phyloP scores from a whole-genome alignment of 2,329 filamentous ascomycete species.

The Cladophialophora carrionii region DNA sequence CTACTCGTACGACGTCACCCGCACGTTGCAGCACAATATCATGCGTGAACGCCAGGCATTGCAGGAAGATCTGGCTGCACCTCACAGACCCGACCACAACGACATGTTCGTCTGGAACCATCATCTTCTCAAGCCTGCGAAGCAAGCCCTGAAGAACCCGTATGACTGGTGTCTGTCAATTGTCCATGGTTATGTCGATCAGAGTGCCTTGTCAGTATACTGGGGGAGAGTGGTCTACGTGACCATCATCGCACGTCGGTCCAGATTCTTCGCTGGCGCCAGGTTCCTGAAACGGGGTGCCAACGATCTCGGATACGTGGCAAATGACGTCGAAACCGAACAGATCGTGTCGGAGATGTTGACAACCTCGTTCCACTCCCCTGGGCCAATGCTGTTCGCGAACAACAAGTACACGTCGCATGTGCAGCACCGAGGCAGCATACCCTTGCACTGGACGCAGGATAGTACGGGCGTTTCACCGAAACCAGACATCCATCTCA shows the following conservation, averaged over 20 bases:
- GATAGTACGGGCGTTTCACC: conserved; percentile 93
- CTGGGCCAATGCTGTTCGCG: conserved; percentile 80
- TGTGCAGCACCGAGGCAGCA: conserved; percentile 94
- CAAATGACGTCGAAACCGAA: conserved; percentile 98
- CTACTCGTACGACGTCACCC: conserved; percentile 95
- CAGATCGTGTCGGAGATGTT: conserved; percentile 95
- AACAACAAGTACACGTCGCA: conserved; percentile 95
- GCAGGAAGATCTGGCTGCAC: conserved; percentile 63
- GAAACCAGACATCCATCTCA: conserved; percentile 93
- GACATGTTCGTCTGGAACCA: conserved; percentile 99
- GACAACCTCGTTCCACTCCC: conserved; percentile 93
- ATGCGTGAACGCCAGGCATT: conserved; percentile 74
- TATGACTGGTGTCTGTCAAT: conserved; percentile 97
- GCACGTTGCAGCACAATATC: conserved; percentile 90
- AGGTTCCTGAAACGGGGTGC: conserved; percentile 91
- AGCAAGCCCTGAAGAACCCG: conserved; percentile 70
- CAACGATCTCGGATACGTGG: conserved; percentile 93
- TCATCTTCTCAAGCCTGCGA: conserved; percentile 78
- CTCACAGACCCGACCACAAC: conserved; percentile 70
- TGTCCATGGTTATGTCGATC: conserved; percentile 94
- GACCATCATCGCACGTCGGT: conserved; percentile 88
- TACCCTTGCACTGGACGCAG: conserved; percentile 96
- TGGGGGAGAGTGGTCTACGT: conserved; percentile 81
- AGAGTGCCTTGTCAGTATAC: conserved; percentile 82
- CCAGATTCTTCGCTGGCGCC: conserved; percentile 90